A percentile compares a stretch with the other conserved stretches of the same genome.
These are phyloP conservation scores for Coelastrella sp. DNA, from an alignment of 139 green algal species.

Conservation along the genomic window DNA sequence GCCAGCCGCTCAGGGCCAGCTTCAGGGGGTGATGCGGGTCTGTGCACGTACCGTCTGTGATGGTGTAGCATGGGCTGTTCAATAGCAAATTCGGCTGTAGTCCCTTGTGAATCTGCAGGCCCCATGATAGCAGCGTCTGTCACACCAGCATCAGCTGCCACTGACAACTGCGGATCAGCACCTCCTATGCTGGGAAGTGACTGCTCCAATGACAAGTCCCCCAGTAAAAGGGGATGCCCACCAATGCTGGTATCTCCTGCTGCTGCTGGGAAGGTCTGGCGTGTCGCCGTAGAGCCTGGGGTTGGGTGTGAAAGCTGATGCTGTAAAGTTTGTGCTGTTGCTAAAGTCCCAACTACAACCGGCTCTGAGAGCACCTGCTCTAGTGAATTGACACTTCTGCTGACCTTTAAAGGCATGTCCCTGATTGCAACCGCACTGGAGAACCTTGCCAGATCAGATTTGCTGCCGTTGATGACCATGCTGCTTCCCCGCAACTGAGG, in stretches of 20 bases:
- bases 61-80: background rate
- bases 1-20: background rate
- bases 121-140: background rate
- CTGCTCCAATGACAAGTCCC: constrained; percentile 23
- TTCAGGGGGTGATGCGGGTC: background rate
- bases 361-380: too few relatives aligned
- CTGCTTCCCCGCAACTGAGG: background rate
- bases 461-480: background rate
- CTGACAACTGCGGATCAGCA: background rate
- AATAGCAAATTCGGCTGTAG: background rate
- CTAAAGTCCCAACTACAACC: too few relatives aligned
- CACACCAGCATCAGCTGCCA: background rate
- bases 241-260: background rate
- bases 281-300: too few relatives aligned
- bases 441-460: background rate
- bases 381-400: too few relatives aligned
- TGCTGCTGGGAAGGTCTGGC: background rate
- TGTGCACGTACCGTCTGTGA: constrained; percentile 2
- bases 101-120: background rate
- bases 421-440: too few relatives aligned
- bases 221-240: background rate
- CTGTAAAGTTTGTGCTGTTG: too few relatives aligned
- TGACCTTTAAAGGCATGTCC: too few relatives aligned
- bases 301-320: too few relatives aligned
- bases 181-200: background rate